Evolutionary conservation across 2,329 filamentous ascomycete species (phyloP).

Genomic region (Harringtonia aguacate): DNA sequence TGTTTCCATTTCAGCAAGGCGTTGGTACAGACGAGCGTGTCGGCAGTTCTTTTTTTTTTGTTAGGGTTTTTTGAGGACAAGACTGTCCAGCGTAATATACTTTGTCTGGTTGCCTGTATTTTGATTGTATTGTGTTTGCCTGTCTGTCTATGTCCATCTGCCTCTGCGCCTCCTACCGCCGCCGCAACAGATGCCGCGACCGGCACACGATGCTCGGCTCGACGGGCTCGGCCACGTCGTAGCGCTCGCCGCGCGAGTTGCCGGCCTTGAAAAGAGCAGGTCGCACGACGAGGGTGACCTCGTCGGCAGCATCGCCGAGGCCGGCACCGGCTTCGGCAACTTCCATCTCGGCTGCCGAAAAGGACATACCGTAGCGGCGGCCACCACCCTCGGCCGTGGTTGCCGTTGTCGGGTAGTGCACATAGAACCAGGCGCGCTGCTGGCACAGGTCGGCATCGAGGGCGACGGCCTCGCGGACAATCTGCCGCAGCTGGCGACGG

Average conservation of each 20-base stretch:
- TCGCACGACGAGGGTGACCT: slow-evolving; percentile 4
- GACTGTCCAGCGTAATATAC: too few relatives aligned
- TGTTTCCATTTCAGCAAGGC: too few relatives aligned
- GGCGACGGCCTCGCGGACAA: background rate
- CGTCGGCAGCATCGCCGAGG: background rate
- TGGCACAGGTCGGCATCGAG: slow-evolving; percentile 9
- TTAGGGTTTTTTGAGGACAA: too few relatives aligned
- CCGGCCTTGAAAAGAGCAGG: slow-evolving; percentile 8
- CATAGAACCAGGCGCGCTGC: slow-evolving; percentile 7
- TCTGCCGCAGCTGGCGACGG: too few relatives aligned
- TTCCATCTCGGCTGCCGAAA: slow-evolving; percentile 5
- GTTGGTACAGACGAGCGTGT: too few relatives aligned
- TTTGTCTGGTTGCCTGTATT: too few relatives aligned
- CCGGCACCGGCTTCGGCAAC: background rate
- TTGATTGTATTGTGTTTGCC: too few relatives aligned
- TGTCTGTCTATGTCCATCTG: too few relatives aligned
- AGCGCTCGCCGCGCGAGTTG: slow-evolving; percentile 7
- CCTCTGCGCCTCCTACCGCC: background rate
- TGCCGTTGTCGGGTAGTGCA: slow-evolving; percentile 3
- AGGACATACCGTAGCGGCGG: slow-evolving; percentile 6
- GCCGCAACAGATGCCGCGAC: too few relatives aligned
- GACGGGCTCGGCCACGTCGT: slow-evolving; percentile 2
- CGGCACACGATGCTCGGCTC: slow-evolving; percentile 5
- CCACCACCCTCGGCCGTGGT: too few relatives aligned
- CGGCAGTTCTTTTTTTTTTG: background rate